A percentile compares a stretch with the other conserved stretches of the same genome.
These are phyloP conservation scores for Thermoascus crustaceus DNA, from an alignment of 2,329 filamentous ascomycete genomes.

Conservation along the genomic window DNA sequence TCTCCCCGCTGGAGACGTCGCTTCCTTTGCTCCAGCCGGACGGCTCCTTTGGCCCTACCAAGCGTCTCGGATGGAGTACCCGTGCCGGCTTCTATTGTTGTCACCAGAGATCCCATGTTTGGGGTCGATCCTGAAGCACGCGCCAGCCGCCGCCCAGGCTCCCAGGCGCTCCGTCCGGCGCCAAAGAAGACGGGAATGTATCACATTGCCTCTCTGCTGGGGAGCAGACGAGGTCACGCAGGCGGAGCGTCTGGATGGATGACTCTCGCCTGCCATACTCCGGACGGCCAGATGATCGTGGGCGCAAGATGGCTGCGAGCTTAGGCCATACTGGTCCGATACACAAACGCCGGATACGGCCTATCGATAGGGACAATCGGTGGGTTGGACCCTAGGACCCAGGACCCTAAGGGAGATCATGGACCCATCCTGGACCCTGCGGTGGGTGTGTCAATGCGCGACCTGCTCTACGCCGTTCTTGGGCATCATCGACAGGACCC, in stretches of 20 bases:
- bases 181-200: not conserved
- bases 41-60: not conserved
- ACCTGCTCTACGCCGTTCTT: not conserved
- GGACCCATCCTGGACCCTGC: too few relatives aligned
- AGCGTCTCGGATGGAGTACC: not conserved
- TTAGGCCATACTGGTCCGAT: not conserved
- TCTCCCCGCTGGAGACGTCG: too few relatives aligned
- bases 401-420: slow-evolving; percentile 5
- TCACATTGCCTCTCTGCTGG: not conserved
- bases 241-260: not conserved
- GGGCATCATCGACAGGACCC: slow-evolving; percentile 3
- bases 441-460: slow-evolving; percentile 1
- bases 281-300: not conserved
- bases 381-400: slow-evolving; percentile 2
- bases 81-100: not conserved
- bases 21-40: too few relatives aligned
- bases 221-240: not conserved
- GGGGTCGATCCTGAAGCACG: not conserved
- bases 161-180: not conserved
- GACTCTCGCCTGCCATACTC: not conserved
- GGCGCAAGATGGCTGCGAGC: not conserved
- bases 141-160: not conserved
- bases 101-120: not conserved
- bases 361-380: not conserved
- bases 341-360: not conserved